These are phyloP conservation scores for Melaleuca quinquenervia DNA, from an alignment of 345 rosid species.

Conservation along the genomic window DNA sequence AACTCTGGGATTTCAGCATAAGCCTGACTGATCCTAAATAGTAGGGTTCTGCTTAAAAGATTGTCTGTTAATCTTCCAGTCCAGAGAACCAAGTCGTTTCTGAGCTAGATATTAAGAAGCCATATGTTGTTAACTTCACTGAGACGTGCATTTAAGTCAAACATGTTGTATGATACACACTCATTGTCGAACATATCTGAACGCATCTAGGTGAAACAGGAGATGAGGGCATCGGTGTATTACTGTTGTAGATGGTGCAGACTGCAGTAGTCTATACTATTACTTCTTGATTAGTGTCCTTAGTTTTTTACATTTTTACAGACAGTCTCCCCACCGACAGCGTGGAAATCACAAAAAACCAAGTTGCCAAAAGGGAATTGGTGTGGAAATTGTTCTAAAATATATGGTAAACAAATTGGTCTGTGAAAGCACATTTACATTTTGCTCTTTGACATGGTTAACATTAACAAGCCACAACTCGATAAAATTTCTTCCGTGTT, in stretches of 20 bases:
- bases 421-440: neutral
- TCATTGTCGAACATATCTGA: neutral
- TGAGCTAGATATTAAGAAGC: neutral
- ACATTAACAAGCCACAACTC: neutral
- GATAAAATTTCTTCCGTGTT: neutral
- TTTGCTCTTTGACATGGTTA: neutral
- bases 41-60: no score
- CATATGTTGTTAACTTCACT: neutral
- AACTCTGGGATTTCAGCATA: constrained; percentile 1
- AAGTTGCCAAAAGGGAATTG: neutral
- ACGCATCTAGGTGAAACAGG: neutral
- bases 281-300: neutral
- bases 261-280: neutral
- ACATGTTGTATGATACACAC: neutral
- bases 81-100: neutral
- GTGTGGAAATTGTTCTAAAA: neutral
- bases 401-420: neutral
- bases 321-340: no score
- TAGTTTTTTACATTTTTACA: neutral
- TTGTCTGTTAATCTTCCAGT: neutral
- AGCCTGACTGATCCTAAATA: constrained; percentile 6
- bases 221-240: neutral
- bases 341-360: neutral
- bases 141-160: neutral
- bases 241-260: neutral